Evolutionary conservation across 805 yeast species (phyloP).

Genomic region (Hagleromyces aurorensis): DNA sequence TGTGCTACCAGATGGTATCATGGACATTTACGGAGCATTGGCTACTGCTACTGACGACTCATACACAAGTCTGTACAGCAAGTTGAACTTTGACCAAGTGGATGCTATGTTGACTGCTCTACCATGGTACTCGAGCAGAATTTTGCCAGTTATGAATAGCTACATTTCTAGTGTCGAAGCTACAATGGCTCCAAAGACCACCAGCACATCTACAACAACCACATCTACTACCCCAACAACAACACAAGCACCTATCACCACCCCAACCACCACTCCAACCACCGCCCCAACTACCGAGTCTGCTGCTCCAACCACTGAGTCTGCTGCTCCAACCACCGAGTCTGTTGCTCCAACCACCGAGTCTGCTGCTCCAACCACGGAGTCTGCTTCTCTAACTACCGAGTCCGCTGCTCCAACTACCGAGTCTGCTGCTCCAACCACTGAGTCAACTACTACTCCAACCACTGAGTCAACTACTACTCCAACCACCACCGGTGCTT

Average conservation of each 20-base stretch:
- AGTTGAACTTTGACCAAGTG: conserved; percentile 26
- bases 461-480: conserved; percentile 1
- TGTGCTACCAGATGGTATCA: conserved; percentile 18
- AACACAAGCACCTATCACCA: conserved; percentile 5
- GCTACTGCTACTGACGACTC: conserved; percentile 31
- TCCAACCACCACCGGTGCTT: conserved; percentile 1
- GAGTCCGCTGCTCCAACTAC: conserved; percentile 1
- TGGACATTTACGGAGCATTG: conserved; percentile 18
- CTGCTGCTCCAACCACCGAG: background rate
- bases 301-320: no score
- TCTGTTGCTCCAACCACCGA: conserved; percentile 1
- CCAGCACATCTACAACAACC: conserved; percentile 7
- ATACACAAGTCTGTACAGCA: conserved; percentile 28
- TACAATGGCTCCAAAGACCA: background rate
- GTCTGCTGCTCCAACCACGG: background rate
- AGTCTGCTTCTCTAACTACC: conserved; percentile 2
- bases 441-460: conserved; percentile 1
- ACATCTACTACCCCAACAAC: conserved; percentile 6
- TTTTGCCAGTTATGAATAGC: conserved; percentile 18
- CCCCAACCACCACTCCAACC: conserved; percentile 8
- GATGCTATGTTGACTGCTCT: conserved; percentile 27
- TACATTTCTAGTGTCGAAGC: conserved; percentile 13
- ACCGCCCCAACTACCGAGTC: conserved; percentile 8
- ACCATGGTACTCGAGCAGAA: conserved; percentile 32
- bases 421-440: background rate